Conservation (phyloP, 208 protist species). For the Leishmania amazonensis region DNA sequence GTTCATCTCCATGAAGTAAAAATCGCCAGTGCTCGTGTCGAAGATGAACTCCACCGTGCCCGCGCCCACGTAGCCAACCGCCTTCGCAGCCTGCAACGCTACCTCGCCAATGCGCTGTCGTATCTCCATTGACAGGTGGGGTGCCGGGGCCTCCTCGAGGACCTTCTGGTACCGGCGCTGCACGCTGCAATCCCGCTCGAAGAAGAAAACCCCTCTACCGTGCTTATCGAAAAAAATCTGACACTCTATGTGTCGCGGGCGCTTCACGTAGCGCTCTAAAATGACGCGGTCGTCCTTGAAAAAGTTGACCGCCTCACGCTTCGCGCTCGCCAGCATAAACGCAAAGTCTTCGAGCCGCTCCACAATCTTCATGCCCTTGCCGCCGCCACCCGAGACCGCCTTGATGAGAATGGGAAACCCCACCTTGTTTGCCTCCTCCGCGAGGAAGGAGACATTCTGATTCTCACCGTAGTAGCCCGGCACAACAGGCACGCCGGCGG, state of each 20-base stretch:
- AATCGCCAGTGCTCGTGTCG: constrained; percentile 77
- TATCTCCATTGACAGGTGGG: constrained; percentile 52
- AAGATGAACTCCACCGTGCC: constrained; percentile 99
- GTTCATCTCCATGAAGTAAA: constrained; percentile 99
- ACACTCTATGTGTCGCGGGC: constrained; percentile 92
- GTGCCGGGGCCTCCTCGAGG: constrained; percentile 91
- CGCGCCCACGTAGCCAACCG: constrained; percentile 93
- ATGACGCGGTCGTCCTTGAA: constrained; percentile 95
- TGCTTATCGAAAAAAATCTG: constrained; percentile 94
- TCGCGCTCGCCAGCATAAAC: constrained; percentile 88
- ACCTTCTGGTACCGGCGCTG: constrained; percentile 97
- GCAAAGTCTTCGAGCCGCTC: constrained; percentile 93
- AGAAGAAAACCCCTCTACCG: constrained; percentile 91
- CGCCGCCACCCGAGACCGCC: constrained; percentile 84
- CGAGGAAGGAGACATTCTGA: constrained; percentile 29
- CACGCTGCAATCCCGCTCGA: constrained; percentile 96
- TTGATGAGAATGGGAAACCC: constrained; percentile 98
- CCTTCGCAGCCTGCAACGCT: constrained; percentile 76
- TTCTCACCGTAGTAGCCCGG: constrained; percentile 49
- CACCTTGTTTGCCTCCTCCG: constrained; percentile 55
- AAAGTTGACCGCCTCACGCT: constrained; percentile 83
- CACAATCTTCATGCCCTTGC: constrained; percentile 61
- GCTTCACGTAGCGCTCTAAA: constrained; percentile 92
- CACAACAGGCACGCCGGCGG: constrained; percentile 36
- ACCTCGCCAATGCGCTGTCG: constrained; percentile 80